Conservation (phyloP, 2,329 filamentous ascomycete species). For the Fusarium incarnatum region DNA sequence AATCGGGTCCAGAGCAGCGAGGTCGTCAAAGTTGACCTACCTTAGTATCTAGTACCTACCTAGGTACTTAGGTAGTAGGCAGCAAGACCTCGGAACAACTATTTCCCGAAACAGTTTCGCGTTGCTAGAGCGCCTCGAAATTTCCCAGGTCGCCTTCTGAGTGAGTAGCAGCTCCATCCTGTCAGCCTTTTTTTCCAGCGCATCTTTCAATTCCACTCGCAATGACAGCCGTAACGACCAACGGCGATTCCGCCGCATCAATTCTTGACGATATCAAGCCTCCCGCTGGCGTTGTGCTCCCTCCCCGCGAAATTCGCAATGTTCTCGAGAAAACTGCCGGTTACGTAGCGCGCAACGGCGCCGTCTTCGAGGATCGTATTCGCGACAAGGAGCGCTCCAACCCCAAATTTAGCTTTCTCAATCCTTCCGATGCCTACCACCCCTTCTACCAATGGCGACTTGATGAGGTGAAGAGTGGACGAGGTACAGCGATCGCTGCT, state of each 20-base stretch:
- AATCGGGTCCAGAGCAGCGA: not conserved
- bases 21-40: not conserved
- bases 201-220: slow-evolving; percentile 10
- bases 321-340: slow-evolving; percentile 94
- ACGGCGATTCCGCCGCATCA: slow-evolving; percentile 62
- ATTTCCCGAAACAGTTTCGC: slow-evolving; percentile 34
- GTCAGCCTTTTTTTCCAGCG: slow-evolving; percentile 19
- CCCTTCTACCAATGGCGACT: slow-evolving; percentile 93
- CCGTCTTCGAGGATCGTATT: slow-evolving; percentile 83
- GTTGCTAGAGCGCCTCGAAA: slow-evolving; percentile 42
- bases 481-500: slow-evolving; percentile 81
- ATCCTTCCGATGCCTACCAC: slow-evolving; percentile 83
- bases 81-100: slow-evolving; percentile 12
- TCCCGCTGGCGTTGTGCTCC: slow-evolving; percentile 85
- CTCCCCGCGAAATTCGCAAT: slow-evolving; percentile 86
- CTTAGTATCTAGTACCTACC: too few relatives aligned
- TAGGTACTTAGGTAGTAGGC: too few relatives aligned
- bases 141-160: slow-evolving; percentile 36
- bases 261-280: slow-evolving; percentile 77
- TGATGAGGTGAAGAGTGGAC: slow-evolving; percentile 83
- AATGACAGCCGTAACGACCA: slow-evolving; percentile 56
- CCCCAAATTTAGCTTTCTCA: slow-evolving; percentile 92
- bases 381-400: slow-evolving; percentile 86
- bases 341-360: slow-evolving; percentile 79
- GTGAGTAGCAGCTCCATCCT: slow-evolving; percentile 20